Conservation (phyloP, 805 yeast genomes). For the Teunomyces aglyptinius region DNA sequence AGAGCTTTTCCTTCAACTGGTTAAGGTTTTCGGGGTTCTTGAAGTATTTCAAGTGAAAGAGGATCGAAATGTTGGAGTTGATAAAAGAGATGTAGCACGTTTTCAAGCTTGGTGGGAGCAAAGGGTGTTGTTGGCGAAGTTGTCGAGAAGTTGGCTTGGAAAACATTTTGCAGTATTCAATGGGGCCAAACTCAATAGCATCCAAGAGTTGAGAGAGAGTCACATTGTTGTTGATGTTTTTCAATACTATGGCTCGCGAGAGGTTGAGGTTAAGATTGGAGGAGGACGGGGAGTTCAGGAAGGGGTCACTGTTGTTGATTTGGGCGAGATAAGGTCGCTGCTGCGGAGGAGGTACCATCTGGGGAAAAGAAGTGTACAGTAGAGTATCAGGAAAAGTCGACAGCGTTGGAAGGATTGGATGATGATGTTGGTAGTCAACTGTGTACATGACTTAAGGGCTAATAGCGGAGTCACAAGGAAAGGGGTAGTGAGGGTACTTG, state of each 20-base stretch:
- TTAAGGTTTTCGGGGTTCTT: conserved; percentile 24
- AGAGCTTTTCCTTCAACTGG: conserved; percentile 22
- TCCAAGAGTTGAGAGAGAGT: conserved; percentile 38
- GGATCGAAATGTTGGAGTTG: conserved; percentile 31
- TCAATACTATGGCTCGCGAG: conserved; percentile 36
- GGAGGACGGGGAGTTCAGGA: not conserved
- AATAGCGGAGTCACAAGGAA: not conserved
- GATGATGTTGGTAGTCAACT: conserved; percentile 2
- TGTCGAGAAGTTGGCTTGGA: conserved; percentile 25
- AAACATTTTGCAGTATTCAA: conserved; percentile 54
- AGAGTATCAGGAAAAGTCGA: not conserved
- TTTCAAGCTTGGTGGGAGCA: conserved; percentile 16
- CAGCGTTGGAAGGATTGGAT: not conserved
- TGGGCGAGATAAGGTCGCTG: conserved; percentile 8
- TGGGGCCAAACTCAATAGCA: conserved; percentile 55
- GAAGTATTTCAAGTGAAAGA: conserved; percentile 31
- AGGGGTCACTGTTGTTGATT: conserved; percentile 9
- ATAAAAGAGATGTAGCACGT: conserved; percentile 38
- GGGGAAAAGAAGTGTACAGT: not conserved
- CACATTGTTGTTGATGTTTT: conserved; percentile 24
- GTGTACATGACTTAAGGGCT: not conserved
- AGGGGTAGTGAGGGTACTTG: conserved; percentile 2
- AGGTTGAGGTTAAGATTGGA: conserved; percentile 31
- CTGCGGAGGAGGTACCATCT: conserved; percentile 17
- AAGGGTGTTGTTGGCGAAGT: conserved; percentile 9